These are phyloP conservation scores for Stagonosporopsis rhizophila DNA, from an alignment of 2,329 filamentous ascomycete genomes.

Conservation along the genomic window DNA sequence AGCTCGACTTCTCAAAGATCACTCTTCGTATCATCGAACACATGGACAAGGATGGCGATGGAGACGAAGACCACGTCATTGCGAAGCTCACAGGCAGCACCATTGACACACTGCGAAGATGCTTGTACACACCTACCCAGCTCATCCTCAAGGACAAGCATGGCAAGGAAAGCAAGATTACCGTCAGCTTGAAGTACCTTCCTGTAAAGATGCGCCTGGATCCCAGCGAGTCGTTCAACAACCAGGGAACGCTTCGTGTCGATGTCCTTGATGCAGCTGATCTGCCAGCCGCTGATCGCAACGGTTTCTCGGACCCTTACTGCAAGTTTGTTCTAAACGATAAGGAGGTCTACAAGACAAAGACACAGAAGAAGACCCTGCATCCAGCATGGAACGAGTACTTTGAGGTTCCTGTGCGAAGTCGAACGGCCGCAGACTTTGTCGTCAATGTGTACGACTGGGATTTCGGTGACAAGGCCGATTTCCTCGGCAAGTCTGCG, in stretches of 20 bases:
- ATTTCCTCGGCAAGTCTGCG: slow-evolving; percentile 78
- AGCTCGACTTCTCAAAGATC: slow-evolving; percentile 94
- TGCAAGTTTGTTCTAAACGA: slow-evolving; percentile 93
- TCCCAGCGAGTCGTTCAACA: slow-evolving; percentile 96
- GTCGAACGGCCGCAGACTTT: slow-evolving; percentile 85
- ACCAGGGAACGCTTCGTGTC: slow-evolving; percentile 94
- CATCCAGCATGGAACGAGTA: slow-evolving; percentile 95
- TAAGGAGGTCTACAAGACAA: slow-evolving; percentile 91
- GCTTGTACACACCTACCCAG: slow-evolving; percentile 88
- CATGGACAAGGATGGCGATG: slow-evolving; percentile 73
- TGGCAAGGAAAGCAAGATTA: slow-evolving; percentile 78
- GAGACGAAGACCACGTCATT: slow-evolving; percentile 74
- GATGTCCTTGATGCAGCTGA: slow-evolving; percentile 86
- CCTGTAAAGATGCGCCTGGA: slow-evolving; percentile 94
- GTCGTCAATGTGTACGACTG: slow-evolving; percentile 87
- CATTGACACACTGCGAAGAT: slow-evolving; percentile 84
- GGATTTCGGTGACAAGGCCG: slow-evolving; percentile 95
- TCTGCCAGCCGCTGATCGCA: slow-evolving; percentile 91
- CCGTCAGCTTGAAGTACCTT: slow-evolving; percentile 92
- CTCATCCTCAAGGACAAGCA: slow-evolving; percentile 81
- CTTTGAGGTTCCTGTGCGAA: slow-evolving; percentile 84
- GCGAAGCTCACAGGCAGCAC: slow-evolving; percentile 87
- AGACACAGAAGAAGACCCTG: slow-evolving; percentile 95
- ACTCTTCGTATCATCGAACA: slow-evolving; percentile 87
- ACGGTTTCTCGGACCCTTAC: slow-evolving; percentile 96